Percentiles rank a stretch among this genome's conserved stretches.
Conservation (phyloP, 2,329 filamentous ascomycete species). For the Arthrocladium fulminans region DNA sequence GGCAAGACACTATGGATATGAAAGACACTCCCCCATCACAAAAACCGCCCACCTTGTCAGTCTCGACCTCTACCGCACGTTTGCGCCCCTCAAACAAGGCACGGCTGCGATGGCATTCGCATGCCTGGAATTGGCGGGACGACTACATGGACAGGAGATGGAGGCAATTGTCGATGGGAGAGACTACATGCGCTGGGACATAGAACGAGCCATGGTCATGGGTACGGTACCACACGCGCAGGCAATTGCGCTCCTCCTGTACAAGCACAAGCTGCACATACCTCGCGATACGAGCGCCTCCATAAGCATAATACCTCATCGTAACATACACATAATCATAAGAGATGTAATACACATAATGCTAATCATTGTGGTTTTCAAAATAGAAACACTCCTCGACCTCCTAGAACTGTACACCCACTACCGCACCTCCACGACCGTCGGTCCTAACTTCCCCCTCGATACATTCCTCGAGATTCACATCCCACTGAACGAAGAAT, state of each 20-base stretch:
- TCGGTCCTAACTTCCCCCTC: slow-evolving; percentile 63
- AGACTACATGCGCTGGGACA: slow-evolving; percentile 44
- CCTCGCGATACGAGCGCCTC: slow-evolving; percentile 4
- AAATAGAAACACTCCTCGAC: slow-evolving; percentile 74
- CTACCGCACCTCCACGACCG: slow-evolving; percentile 62
- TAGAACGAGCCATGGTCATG: slow-evolving; percentile 39
- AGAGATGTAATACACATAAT: slow-evolving; percentile 8
- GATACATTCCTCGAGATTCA: slow-evolving; percentile 77
- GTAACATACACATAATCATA: slow-evolving; percentile 6
- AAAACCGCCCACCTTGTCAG: slow-evolving; percentile 70
- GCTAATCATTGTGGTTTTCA: slow-evolving; percentile 7
- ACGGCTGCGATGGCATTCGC: slow-evolving; percentile 77
- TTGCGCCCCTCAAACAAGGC: slow-evolving; percentile 81
- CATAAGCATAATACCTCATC: neutral
- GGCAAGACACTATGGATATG: slow-evolving; percentile 49
- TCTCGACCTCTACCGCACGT: slow-evolving; percentile 86
- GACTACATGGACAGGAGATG: slow-evolving; percentile 47
- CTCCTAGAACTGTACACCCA: slow-evolving; percentile 88
- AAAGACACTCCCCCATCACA: slow-evolving; percentile 48
- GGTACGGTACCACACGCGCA: slow-evolving; percentile 26
- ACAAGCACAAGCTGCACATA: slow-evolving; percentile 5
- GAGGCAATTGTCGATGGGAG: slow-evolving; percentile 40
- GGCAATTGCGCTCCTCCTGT: slow-evolving; percentile 4
- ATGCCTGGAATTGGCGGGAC: slow-evolving; percentile 68
- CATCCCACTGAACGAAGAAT: slow-evolving; percentile 75